These are phyloP conservation scores for Ustilago xerochloae DNA, from an alignment of 1,284 basidiomycete genomes.

Conservation along the genomic window DNA sequence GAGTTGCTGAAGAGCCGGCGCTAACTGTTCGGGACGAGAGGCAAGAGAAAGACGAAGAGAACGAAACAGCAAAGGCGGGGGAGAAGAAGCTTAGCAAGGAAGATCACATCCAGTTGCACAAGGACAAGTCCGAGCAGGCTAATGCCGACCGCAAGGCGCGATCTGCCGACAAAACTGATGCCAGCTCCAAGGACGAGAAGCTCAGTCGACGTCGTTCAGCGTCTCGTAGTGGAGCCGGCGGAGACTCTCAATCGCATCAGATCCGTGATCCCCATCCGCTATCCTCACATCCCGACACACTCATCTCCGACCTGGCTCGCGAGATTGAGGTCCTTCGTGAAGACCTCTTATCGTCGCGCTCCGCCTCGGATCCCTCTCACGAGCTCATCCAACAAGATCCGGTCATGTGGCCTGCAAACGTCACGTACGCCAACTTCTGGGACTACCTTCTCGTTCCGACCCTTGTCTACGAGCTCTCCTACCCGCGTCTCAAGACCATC, in stretches of 20 bases:
- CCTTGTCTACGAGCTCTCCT: slow-evolving; percentile 95
- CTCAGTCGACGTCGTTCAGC: slow-evolving; percentile 8
- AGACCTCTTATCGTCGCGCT: slow-evolving; percentile 73
- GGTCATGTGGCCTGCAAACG: slow-evolving; percentile 83
- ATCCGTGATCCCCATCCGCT: slow-evolving; percentile 73
- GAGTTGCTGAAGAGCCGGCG: neutral
- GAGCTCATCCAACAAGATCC: slow-evolving; percentile 32
- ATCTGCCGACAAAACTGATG: neutral
- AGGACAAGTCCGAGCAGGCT: slow-evolving; percentile 19
- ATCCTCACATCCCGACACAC: slow-evolving; percentile 77
- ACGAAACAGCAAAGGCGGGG: neutral
- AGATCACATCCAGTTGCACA: slow-evolving; percentile 41
- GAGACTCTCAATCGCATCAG: slow-evolving; percentile 18
- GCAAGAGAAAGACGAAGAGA: neutral
- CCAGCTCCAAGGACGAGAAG: slow-evolving; percentile 1
- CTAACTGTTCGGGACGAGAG: slow-evolving; percentile 8
- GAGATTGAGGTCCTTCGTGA: slow-evolving; percentile 81
- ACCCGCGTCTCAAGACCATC: slow-evolving; percentile 86
- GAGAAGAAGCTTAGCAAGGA: slow-evolving; percentile 29
- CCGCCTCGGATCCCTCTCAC: slow-evolving; percentile 5
- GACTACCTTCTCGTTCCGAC: slow-evolving; percentile 91
- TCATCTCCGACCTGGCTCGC: slow-evolving; percentile 78
- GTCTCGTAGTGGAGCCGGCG: slow-evolving; percentile 1
- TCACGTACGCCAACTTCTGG: slow-evolving; percentile 84
- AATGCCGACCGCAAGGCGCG: slow-evolving; percentile 22